phyloP scores from a whole-genome alignment of 2,329 filamentous ascomycete species.

The Fragosphaeria purpurea region DNA sequence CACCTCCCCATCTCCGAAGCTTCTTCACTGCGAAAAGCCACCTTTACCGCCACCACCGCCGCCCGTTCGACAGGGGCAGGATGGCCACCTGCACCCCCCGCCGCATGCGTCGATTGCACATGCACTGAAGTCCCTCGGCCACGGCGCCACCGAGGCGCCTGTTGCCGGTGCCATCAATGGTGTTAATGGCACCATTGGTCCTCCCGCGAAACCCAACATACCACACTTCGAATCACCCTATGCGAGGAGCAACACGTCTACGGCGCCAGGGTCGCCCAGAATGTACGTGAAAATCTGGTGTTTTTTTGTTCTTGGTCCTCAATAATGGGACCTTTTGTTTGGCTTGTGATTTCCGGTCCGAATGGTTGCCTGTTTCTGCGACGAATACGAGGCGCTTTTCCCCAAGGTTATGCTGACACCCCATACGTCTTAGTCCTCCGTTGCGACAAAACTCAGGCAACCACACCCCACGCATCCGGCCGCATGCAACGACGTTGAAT shows the following conservation, averaged over 20 bases:
- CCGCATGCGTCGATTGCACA: constrained; percentile 18
- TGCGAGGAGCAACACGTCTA: constrained; percentile 47
- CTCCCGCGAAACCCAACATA: constrained; percentile 21
- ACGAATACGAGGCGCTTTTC: no score
- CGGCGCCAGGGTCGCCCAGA: constrained; percentile 47
- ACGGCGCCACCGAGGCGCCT: background rate
- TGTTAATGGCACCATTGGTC: constrained; percentile 21
- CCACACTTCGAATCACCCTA: constrained; percentile 42
- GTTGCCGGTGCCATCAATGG: constrained; percentile 19
- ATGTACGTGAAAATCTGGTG: constrained; percentile 35
- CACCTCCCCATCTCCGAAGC: constrained; percentile 18
- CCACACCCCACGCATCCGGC: constrained; percentile 66
- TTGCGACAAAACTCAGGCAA: constrained; percentile 63
- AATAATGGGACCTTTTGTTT: no score
- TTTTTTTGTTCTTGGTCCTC: constrained; percentile 1
- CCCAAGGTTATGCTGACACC: constrained; percentile 4
- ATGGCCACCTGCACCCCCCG: constrained; percentile 13
- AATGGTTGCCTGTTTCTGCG: background rate
- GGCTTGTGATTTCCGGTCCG: constrained; percentile 2
- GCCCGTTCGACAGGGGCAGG: constrained; percentile 18
- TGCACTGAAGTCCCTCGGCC: constrained; percentile 24
- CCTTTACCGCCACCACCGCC: constrained; percentile 14
- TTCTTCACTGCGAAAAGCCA: constrained; percentile 11
- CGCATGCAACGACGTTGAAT: constrained; percentile 88
- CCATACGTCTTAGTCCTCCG: constrained; percentile 42